Base-by-base conservation (phyloP, 2,329 filamentous ascomycete species). In the Eutypa lata region DNA sequence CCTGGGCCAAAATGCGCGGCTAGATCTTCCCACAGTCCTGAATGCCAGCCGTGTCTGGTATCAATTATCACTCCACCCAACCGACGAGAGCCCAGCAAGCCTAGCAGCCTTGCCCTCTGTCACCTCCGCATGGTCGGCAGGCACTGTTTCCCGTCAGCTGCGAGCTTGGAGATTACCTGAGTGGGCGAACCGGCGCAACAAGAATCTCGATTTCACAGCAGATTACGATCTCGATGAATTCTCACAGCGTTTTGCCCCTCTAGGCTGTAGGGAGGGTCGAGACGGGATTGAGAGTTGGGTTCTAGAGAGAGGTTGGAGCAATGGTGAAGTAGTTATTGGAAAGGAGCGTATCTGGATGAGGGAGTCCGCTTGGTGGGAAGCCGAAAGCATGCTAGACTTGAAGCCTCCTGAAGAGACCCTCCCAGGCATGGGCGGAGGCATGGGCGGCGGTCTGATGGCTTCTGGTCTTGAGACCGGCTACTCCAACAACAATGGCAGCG, bases 221-320 rank as follows among this genome's bases (percentile, higher is more conserved):
- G 94, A 99, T 65, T 99, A 97, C 61, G 94, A 99, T 64, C 76
- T 92, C 5, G 90, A 96, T 16, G 94, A 99, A 68, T 97, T 99
- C 63, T 82, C 86, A 19, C 85, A 87, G 61, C 86, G 94, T 44
- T 99, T 97, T 68, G 78, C 85, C 5, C 77, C 83, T 6, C 80
- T 99, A 0, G 94, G 94, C 14, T 99, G 94, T 70, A 84, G 87
- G 61, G 91, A 96, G 58, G 94, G 94, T 52, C 86, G 85, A 57
- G 94, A 99, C 57, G 94, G 93, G 47, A 91, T 97, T 50, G 91
- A 97, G 67, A 95, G 83, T 63, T 99, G 93, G 91, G 81, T 95
- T 53, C 80, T 97, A 48, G 92, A 97, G 72, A 86, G 94, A 53
- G 94, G 94, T 1, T 99, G 94, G 94, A 97, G 91, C 73, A 99